These are phyloP conservation scores for Colletotrichum australisinense DNA, from an alignment of 2,329 filamentous ascomycete species.

Conservation along the genomic window DNA sequence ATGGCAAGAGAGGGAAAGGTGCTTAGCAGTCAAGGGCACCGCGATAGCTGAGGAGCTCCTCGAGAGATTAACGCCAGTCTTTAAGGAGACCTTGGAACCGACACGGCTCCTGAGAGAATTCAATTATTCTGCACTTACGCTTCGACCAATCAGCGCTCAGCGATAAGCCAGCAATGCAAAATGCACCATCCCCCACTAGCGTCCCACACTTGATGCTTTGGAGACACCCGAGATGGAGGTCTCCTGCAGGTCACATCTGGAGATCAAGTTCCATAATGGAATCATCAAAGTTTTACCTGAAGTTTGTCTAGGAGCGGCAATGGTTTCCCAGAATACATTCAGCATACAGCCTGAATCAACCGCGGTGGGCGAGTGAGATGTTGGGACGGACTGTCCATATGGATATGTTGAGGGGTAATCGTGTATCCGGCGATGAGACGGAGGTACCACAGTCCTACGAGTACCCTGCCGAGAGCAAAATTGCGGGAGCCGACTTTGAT, in stretches of 20 bases:
- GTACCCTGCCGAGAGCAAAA: conserved; percentile 20
- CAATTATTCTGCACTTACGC: conserved; percentile 47
- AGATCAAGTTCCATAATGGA: conserved; percentile 37
- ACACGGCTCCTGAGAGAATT: conserved; percentile 40
- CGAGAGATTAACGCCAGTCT: conserved; percentile 35
- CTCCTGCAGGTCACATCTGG: conserved; percentile 36
- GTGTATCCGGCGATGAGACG: conserved; percentile 12
- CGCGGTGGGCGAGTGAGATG: conserved; percentile 5
- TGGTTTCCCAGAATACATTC: conserved; percentile 22
- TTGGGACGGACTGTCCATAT: conserved; percentile 10
- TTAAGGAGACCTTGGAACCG: conserved; percentile 32
- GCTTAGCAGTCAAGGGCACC: conserved; percentile 21
- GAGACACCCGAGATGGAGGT: conserved; percentile 33
- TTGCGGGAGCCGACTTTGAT: conserved; percentile 25
- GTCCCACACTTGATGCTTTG: conserved; percentile 34
- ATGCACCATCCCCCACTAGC: conserved; percentile 35
- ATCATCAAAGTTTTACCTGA: conserved; percentile 38
- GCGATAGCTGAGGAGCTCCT: conserved; percentile 7
- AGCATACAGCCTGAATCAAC: conserved; percentile 4
- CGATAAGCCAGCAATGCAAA: conserved; percentile 44
- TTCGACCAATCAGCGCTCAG: conserved; percentile 41
- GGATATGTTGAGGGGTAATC: conserved; percentile 28
- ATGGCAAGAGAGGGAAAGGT: conserved; percentile 30
- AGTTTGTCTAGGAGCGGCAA: conserved; percentile 22
- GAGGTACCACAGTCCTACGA: conserved; percentile 13